phyloP scores from a whole-genome alignment of 495 filamentous ascomycete genomes.

The Xylaria curta region DNA sequence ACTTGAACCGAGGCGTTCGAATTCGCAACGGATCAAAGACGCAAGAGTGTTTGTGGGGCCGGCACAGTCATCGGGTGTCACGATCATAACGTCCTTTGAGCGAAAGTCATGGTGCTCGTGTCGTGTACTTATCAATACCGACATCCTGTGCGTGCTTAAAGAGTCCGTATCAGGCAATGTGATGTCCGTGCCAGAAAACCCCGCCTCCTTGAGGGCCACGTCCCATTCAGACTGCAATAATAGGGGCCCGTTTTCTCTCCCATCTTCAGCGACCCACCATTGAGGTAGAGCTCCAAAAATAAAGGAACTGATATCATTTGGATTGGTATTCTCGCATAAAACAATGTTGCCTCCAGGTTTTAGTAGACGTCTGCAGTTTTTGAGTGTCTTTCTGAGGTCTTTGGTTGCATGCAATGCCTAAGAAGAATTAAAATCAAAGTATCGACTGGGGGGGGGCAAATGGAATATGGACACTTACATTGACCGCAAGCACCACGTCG shows the following conservation, averaged over 20 bases:
- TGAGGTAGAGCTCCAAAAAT: conserved; percentile 28
- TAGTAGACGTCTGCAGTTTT: conserved; percentile 30
- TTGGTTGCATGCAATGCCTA: conserved; percentile 50
- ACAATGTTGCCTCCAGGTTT: conserved; percentile 43
- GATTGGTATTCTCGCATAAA: conserved; percentile 41
- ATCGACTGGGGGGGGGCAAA: neutral
- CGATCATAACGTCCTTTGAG: conserved; percentile 21
- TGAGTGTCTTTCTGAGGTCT: conserved; percentile 35
- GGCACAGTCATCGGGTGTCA: conserved; percentile 4
- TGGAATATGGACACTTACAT: neutral
- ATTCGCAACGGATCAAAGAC: conserved; percentile 9
- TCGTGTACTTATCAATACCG: conserved; percentile 10
- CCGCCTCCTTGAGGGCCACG: conserved; percentile 5
- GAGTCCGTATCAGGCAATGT: neutral
- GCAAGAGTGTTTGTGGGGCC: conserved; percentile 3
- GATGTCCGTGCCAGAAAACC: conserved; percentile 18
- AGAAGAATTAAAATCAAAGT: conserved; percentile 1
- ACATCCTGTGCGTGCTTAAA: neutral
- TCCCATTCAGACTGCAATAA: conserved; percentile 25
- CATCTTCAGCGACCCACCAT: conserved; percentile 32
- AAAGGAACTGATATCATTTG: conserved; percentile 26
- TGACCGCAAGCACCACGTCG: conserved; percentile 28
- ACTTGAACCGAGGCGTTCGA: conserved; percentile 1
- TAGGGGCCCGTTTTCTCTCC: conserved; percentile 23
- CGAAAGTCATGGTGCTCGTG: neutral